Evolutionary conservation across 371 early-diverging fungal species (phyloP), one percentile per base, ranked within the genome.

Genomic region (Mortierella sp.): DNA sequence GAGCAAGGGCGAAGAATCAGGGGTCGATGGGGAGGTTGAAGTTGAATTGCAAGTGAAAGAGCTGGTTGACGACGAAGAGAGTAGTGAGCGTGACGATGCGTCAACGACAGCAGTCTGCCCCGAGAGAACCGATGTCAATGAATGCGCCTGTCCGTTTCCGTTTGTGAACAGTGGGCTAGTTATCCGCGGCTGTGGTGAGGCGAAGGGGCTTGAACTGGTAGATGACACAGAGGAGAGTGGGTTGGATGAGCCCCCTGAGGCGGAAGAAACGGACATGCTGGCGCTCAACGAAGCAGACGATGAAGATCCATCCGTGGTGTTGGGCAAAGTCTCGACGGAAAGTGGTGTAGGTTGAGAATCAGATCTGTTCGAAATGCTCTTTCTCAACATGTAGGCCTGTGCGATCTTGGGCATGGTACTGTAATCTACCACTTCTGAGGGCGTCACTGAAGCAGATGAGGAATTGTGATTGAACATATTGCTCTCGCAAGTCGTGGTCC

Each of bases 401-500:
- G 47, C 13, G 47, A 30, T 30, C 45, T 24, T 46, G 3, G 47
- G 43, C 4, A 50, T n/a, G 23, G 26, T 13, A 10, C 18, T 31
- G 23, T 53, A 34, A 4, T 34, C 10, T 34, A 10, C 10, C 4
- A 10, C 34, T 34, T 34, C 34, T 10, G 34, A 34, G 34, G 34
- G 10, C 34, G n/a, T n/a, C n/a, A n/a, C n/a, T n/a, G 34, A 34
- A 34, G 34, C 19, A 6, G 38, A 0, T n/a, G 31, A 13, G 16
- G 16, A 31, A 12, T 3, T 55, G 47, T 10, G 18, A 27, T 24
- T 57, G 53, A 27, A 43, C 30, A 28, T 23, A 42, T 38, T 54
- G 50, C 61, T 69, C 41, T 73, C 73, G 49, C 67, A 67, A 48
- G 67, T 73, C 68, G 67, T 64, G 3, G 73, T 73, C 24, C 64